These are phyloP conservation scores for Gymnopilus junonius DNA, from an alignment of 768 basidiomycete species.

Conservation along the genomic window DNA sequence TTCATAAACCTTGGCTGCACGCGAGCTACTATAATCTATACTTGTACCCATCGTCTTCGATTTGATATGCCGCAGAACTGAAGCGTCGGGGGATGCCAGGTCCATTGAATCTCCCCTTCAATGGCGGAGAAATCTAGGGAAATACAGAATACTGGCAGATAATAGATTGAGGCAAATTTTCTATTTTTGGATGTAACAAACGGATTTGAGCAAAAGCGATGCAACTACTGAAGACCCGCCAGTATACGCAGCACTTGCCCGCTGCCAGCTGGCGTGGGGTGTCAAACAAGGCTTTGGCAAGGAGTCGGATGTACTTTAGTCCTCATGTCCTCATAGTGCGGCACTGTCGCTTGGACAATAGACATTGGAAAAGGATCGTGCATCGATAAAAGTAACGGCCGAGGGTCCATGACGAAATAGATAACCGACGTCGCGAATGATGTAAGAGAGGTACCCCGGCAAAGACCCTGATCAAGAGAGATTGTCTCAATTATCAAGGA, in stretches of 20 bases:
- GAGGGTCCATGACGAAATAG: background rate
- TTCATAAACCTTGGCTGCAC: too few species aligned
- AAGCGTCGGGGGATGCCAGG: background rate
- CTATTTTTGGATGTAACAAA: background rate
- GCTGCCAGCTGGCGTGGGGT: background rate
- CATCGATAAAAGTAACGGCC: too few species aligned
- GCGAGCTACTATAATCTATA: too few species aligned
- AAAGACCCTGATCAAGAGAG: background rate
- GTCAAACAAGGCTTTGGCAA: background rate
- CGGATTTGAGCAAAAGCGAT: background rate
- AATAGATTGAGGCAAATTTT: background rate
- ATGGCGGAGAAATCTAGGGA: background rate
- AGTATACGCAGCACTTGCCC: too few species aligned
- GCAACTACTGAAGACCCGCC: too few species aligned
- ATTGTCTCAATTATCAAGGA: background rate
- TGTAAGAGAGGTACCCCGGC: background rate
- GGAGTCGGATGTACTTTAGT: background rate
- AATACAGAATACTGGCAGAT: background rate
- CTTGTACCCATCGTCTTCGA: background rate
- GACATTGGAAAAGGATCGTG: too few species aligned
- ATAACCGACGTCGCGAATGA: background rate
- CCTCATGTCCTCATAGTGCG: too few species aligned
- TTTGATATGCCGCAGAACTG: background rate
- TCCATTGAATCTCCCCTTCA: background rate
- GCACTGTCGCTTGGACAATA: too few species aligned